These are phyloP conservation scores for Pisolithus marmoratus DNA, from an alignment of 768 basidiomycete genomes.

Conservation along the genomic window DNA sequence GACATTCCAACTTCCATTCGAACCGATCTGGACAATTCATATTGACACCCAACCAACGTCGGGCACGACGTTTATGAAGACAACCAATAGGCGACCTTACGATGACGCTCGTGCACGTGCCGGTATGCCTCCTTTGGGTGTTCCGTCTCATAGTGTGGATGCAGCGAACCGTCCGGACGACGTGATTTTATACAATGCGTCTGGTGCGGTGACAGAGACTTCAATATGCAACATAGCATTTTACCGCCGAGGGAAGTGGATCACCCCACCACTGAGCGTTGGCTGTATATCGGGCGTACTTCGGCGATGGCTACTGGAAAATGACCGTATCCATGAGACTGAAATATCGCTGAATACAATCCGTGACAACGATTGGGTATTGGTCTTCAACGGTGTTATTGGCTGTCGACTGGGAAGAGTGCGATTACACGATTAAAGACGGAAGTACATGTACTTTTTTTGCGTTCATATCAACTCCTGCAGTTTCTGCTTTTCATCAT, in stretches of 20 bases:
- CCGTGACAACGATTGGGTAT: conserved; percentile 52
- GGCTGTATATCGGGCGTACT: conserved; percentile 74
- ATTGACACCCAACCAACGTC: conserved; percentile 53
- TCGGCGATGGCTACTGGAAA: conserved; percentile 63
- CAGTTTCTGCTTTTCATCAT: not conserved
- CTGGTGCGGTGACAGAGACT: conserved; percentile 52
- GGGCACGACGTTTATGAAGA: conserved; percentile 57
- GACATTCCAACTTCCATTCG: conserved; percentile 21
- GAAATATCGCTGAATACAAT: conserved; percentile 40
- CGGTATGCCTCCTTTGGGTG: conserved; percentile 33
- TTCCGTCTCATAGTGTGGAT: not conserved
- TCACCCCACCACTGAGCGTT: conserved; percentile 54
- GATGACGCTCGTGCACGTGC: conserved; percentile 57
- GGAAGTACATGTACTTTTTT: conserved; percentile 11
- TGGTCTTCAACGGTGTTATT: conserved; percentile 68
- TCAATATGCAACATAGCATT: conserved; percentile 72
- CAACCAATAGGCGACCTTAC: conserved; percentile 57
- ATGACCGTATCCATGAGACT: conserved; percentile 50
- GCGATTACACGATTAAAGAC: not conserved
- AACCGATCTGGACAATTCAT: conserved; percentile 39
- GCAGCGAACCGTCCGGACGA: conserved; percentile 34
- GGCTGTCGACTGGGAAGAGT: conserved; percentile 57
- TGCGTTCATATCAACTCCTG: not conserved
- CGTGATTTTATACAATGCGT: conserved; percentile 57
- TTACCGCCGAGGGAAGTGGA: conserved; percentile 49